Evolutionary conservation across 1,139 yeast species (phyloP), one percentile per base, ranked within the genome.

Genomic region (Saccharomyces hybrid): DNA sequence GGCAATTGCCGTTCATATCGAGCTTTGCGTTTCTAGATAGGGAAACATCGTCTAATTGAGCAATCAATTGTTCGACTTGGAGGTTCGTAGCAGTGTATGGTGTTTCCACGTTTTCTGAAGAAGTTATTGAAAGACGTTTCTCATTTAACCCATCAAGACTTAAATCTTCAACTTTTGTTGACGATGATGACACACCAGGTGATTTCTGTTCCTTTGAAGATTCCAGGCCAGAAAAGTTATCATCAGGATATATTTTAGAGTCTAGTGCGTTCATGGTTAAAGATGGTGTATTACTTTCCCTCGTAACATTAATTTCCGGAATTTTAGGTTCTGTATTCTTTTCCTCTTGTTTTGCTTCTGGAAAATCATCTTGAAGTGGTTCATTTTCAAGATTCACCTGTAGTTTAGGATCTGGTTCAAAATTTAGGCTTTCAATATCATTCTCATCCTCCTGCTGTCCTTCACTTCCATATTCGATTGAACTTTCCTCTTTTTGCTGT

Each of bases 31-130:
- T 61, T 51, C 67, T 61, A 7, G 62, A 60, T n/a, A 60, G 55
- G 2, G 70, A 62, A 3, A 65, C 66, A 41, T 62, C 64, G 52
- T 67, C 64, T n/a, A 68, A 52, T 49, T 68, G 69, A 11, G 69
- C 69, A 19, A 68, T 57, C 16, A 68, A 58, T 53, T 60, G 61
- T 53, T 66, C 70, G 2, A 68, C 68, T 49, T 66, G 66, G 42
- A 55, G 44, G 49, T 59, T 64, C 6, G 67, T 61, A n/a, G 60
- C 54, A 2, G 62, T 50, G 26, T 28, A 26, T 14, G 32, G 32
- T 11, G 48, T 46, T 46, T 46, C 48, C 3, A 26, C n/a, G 3
- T 27, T 46, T 11, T 26, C 23, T 46, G 32, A 46, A 1, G 32
- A 14, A 8, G 32, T n/a, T 14, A 19, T 46, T 9, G 48, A 46